Evolutionary conservation across 2,329 filamentous ascomycete species (phyloP).

Genomic region (Alternaria arborescens): DNA sequence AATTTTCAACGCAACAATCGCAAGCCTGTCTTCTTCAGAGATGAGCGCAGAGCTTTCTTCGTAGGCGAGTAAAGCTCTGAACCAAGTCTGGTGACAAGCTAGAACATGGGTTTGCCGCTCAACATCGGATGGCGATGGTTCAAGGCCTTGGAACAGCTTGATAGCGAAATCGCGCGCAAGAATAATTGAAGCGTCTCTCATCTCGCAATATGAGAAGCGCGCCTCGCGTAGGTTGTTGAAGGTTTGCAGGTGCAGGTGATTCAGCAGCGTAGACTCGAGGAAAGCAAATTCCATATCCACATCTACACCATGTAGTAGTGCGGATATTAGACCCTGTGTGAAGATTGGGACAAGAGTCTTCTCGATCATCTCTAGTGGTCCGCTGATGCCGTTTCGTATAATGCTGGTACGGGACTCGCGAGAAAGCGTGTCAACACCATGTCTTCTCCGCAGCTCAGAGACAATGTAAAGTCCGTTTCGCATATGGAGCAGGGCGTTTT

Average conservation of each 20-base stretch:
- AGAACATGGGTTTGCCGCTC: constrained; percentile 2
- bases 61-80: background rate
- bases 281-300: constrained; percentile 15
- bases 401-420: background rate
- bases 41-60: background rate
- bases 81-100: constrained; percentile 9
- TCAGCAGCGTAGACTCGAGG: constrained; percentile 2
- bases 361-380: constrained; percentile 13
- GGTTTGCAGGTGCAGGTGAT: background rate
- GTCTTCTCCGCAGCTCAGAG: background rate
- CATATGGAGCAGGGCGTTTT: constrained; percentile 52
- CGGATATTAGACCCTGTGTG: constrained; percentile 21
- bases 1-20: background rate
- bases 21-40: background rate
- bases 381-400: background rate
- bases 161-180: constrained; percentile 14
- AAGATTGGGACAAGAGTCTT: constrained; percentile 26
- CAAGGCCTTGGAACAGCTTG: constrained; percentile 5
- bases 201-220: constrained; percentile 11
- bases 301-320: constrained; percentile 19
- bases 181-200: constrained; percentile 16
- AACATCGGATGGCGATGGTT: constrained; percentile 7
- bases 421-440: background rate
- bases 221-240: constrained; percentile 20
- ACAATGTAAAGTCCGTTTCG: constrained; percentile 1